These are phyloP conservation scores for Fusarium sp. DNA, from an alignment of 2,329 filamentous ascomycete genomes.

Conservation along the genomic window DNA sequence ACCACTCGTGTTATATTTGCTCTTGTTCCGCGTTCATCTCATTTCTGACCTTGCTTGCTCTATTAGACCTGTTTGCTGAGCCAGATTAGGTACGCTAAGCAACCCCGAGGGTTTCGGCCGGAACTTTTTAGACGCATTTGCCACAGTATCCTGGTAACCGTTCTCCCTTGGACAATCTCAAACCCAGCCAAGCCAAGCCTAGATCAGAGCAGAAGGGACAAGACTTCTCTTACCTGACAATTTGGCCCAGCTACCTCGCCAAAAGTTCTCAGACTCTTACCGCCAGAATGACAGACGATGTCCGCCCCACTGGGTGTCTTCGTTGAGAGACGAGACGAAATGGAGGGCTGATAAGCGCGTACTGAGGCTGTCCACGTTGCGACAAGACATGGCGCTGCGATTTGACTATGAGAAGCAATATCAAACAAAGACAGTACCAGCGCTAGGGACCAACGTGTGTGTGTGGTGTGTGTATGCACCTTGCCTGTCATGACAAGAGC, in stretches of 20 bases:
- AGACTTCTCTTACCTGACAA: slow-evolving; percentile 8
- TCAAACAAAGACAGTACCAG: slow-evolving; percentile 33
- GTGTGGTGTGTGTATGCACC: slow-evolving; percentile 12
- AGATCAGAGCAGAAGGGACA: slow-evolving; percentile 18
- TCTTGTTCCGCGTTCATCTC: slow-evolving; percentile 19
- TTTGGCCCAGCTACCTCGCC: slow-evolving; percentile 18
- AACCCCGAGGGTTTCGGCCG: slow-evolving; percentile 38
- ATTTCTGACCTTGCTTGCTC: slow-evolving; percentile 15
- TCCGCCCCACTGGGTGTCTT: slow-evolving; percentile 30
- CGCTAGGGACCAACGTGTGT: slow-evolving; percentile 25
- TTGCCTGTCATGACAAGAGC: slow-evolving; percentile 19
- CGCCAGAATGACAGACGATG: slow-evolving; percentile 12
- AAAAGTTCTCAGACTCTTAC: slow-evolving; percentile 27
- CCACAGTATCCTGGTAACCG: slow-evolving; percentile 32
- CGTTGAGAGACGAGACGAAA: slow-evolving; percentile 29
- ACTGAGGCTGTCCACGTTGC: slow-evolving; percentile 39
- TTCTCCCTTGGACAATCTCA: slow-evolving; percentile 38
- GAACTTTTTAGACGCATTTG: slow-evolving; percentile 35
- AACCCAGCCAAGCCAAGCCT: slow-evolving; percentile 24
- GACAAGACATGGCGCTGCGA: slow-evolving; percentile 41
- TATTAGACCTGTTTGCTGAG: slow-evolving; percentile 6
- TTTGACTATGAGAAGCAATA: slow-evolving; percentile 37
- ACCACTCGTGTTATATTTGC: slow-evolving; percentile 15
- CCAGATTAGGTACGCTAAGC: slow-evolving; percentile 23
- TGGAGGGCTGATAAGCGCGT: slow-evolving; percentile 31